These are phyloP conservation scores for Pythium insidiosum DNA, from an alignment of 352 stramenopile genomes.

Conservation along the genomic window DNA sequence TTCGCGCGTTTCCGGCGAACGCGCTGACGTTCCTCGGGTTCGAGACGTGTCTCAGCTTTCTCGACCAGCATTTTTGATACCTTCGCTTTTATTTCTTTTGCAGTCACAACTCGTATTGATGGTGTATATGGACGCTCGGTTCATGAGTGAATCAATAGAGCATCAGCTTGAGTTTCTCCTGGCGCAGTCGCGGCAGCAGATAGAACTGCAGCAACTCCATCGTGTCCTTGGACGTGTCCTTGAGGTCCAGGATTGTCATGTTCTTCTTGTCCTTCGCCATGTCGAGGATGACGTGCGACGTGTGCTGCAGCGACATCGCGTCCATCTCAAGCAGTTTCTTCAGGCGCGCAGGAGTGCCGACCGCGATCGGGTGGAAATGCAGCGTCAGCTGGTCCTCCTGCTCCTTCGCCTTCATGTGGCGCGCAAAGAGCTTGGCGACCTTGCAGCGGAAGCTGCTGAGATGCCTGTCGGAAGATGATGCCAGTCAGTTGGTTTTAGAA, in stretches of 20 bases:
- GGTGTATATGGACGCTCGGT: too few species aligned
- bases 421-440: constrained; percentile 94
- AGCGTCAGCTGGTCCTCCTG: constrained; percentile 79
- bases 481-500: too few species aligned
- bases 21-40: constrained; percentile 84
- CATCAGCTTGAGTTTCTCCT: constrained; percentile 61
- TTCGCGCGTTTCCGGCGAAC: constrained; percentile 74
- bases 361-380: constrained; percentile 67
- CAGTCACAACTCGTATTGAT: background rate
- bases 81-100: background rate
- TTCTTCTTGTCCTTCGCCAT: constrained; percentile 87
- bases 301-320: constrained; percentile 69
- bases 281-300: constrained; percentile 72
- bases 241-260: constrained; percentile 74
- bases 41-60: constrained; percentile 68
- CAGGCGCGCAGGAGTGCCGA: constrained; percentile 68
- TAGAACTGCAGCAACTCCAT: constrained; percentile 74
- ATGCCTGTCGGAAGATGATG: constrained; percentile 27
- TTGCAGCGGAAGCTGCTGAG: constrained; percentile 84
- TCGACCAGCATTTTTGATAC: constrained; percentile 61
- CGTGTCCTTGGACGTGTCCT: constrained; percentile 78
- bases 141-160: too few species aligned
- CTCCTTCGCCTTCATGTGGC: constrained; percentile 89
- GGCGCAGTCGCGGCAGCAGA: constrained; percentile 54
- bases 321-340: constrained; percentile 77